Evolutionary conservation across 108 stramenopile species (phyloP), one percentile per base, ranked within the genome.

Genomic region (Discostella pseudostelligera): DNA sequence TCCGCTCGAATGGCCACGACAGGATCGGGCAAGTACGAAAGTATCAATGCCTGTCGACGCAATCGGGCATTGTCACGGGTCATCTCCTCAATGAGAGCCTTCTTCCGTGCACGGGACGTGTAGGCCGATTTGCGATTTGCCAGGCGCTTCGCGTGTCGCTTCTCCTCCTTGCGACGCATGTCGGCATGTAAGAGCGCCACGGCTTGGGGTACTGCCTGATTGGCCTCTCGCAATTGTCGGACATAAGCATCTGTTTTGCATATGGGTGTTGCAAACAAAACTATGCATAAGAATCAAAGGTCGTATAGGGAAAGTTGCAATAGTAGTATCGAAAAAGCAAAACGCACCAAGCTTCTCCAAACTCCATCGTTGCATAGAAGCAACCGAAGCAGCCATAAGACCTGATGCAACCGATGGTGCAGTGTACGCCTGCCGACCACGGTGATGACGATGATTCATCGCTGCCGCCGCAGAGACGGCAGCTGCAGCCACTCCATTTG

Each of bases 111-210:
- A 39, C 96, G 80, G 39, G 93, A 93, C 4, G 93, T 88, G 67
- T 77, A 82, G 7, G 96, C 96, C n/a, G 92, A 92, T 58, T 83
- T 93, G 50, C 96, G 72, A 46, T 96, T 96, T 17, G 96, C 93
- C 1, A 88, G 71, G 14, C 93, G 81, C 69, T 96, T 96, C 42
- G 85, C 88, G 40, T 66, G 74, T 37, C 80, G 81, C 77, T 89
- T 91, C 68, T 90, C 84, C 57, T 93, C 88, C 48, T 80, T 85
- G 6, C 85, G 78, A 29, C 81, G 73, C 3, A 84, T 78, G 44
- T 89, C 88, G 5, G 87, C 77, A 12, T 86, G 70, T 36, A 93
- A 71, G 10, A 88, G 45, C 5, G 83, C 71, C 36, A 93, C 62
- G 8, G 85, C 67, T 43, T 86, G 92, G 13, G 88, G 87, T 25